Percentiles rank a stretch among this genome's conserved stretches.
phyloP scores from a whole-genome alignment of 176 grass and related monocot genomes.

The Zea luxurians region DNA sequence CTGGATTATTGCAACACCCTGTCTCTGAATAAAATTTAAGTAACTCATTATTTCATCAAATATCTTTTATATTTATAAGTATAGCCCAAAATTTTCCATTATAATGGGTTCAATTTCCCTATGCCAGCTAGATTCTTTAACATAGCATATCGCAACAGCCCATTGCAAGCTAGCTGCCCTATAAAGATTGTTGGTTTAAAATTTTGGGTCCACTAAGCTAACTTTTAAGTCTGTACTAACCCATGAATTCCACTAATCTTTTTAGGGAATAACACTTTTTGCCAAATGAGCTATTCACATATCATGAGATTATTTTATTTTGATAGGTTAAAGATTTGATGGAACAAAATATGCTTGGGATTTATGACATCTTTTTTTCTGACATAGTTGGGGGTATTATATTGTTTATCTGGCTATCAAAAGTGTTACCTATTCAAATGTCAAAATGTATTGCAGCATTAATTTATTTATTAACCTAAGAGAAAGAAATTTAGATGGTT shows the following conservation, averaged over 20 bases:
- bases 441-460: not conserved
- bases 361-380: not conserved
- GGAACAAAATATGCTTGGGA: no score
- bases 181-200: not conserved
- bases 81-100: no score
- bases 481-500: constrained; percentile 2
- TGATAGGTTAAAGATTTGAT: no score
- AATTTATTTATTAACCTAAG: constrained; percentile 1
- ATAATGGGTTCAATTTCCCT: constrained; percentile 1
- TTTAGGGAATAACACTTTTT: not conserved
- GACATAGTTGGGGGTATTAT: not conserved
- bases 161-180: not conserved
- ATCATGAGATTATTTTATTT: no score
- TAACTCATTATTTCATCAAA: not conserved
- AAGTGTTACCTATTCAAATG: not conserved
- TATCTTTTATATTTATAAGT: not conserved
- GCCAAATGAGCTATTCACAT: no score
- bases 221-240: not conserved
- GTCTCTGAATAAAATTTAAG: not conserved
- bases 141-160: constrained; percentile 1
- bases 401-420: constrained; percentile 7
- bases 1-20: not conserved
- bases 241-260: not conserved
- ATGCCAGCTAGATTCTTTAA: constrained; percentile 9
- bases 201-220: not conserved